Conservation (phyloP, 2,329 filamentous ascomycete species). For the Stachybotrys elegans region DNA sequence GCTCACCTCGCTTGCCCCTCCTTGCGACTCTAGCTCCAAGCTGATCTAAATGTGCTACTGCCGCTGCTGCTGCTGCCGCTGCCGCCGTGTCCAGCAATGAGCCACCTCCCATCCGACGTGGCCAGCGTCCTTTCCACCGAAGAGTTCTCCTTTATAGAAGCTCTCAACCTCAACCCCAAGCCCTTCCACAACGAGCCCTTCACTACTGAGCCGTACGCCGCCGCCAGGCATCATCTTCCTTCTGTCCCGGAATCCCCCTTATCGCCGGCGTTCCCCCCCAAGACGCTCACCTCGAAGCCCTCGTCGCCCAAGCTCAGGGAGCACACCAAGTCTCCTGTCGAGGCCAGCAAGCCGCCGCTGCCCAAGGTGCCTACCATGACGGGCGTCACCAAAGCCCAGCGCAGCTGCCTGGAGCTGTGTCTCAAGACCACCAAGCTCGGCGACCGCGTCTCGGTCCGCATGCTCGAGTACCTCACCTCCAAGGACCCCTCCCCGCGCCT, state of each 20-base stretch:
- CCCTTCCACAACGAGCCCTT: constrained; percentile 9
- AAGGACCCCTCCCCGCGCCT: constrained; percentile 52
- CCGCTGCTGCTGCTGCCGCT: too few relatives aligned
- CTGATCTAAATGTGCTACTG: too few relatives aligned
- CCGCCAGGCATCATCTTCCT: neutral
- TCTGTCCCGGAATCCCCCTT: neutral
- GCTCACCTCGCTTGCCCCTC: too few relatives aligned
- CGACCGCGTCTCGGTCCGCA: constrained; percentile 59
- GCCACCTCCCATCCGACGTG: neutral
- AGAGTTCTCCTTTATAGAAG: constrained; percentile 26
- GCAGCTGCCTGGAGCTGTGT: constrained; percentile 39
- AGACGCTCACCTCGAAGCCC: neutral
- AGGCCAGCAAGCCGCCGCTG: constrained; percentile 3
- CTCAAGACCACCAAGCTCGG: constrained; percentile 53
- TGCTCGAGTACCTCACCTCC: constrained; percentile 58
- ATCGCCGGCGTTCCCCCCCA: neutral
- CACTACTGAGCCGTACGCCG: too few relatives aligned
- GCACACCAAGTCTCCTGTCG: neutral
- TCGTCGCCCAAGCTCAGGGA: neutral
- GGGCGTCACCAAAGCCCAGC: constrained; percentile 21
- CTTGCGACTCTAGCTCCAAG: too few relatives aligned
- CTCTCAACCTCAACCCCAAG: constrained; percentile 19
- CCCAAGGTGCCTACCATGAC: constrained; percentile 19
- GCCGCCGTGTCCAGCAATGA: too few relatives aligned
- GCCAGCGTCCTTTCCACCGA: constrained; percentile 2